Base-by-base conservation (phyloP, 306 rosid genomes). In the Corylus heterophylla region DNA sequence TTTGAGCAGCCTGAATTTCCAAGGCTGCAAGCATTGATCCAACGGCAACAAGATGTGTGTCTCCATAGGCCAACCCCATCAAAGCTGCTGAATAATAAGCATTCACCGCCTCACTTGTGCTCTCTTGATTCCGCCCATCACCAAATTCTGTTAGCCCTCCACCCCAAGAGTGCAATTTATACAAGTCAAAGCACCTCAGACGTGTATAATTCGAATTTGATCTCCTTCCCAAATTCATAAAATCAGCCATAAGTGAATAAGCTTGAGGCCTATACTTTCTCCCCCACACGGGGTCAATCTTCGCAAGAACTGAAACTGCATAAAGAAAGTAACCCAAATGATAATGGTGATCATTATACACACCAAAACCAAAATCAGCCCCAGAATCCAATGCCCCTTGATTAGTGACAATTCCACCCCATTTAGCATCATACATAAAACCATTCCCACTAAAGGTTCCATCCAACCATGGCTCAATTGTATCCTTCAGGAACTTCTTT, bases 131-230 rank as follows among this genome's bases (percentile, higher is more conserved):
- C 39, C 39, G 39, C 39, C 39, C 39, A 35, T 35, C 39, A 35
- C 3, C 2, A 35, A 35, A 35, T 35, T 35, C 39, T 35, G 39
- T 35, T 35, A 35, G 78, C 17, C 98, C 97, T 20, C 91, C 88
- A 11, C 96, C 97, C 98, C 98, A 94, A 2, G 98, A 94, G 74
- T 94, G 98, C 75, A 94, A 75, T 49, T 74, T 81, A 45, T 85
- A 94, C 4, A 81, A 78, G 55, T 94, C 98, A 27, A 92, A 94
- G 79, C 96, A 89, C 79, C 98, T 89, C 12, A 92, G 62, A 1
- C 90, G 91, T 0, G 98, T 85, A 68, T 92, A 92, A 39, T 59
- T 82, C 0, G 94, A 78, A 61, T 83, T 76, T 35, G 39, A 35
- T 35, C 39, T 2, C 39, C 4, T 35, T 3, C 39, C 39, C 39